Percentiles rank a stretch among this genome's conserved stretches.
Evolutionary conservation across 352 stramenopile species (phyloP).

Genomic region (Stramenopiles sp.): DNA sequence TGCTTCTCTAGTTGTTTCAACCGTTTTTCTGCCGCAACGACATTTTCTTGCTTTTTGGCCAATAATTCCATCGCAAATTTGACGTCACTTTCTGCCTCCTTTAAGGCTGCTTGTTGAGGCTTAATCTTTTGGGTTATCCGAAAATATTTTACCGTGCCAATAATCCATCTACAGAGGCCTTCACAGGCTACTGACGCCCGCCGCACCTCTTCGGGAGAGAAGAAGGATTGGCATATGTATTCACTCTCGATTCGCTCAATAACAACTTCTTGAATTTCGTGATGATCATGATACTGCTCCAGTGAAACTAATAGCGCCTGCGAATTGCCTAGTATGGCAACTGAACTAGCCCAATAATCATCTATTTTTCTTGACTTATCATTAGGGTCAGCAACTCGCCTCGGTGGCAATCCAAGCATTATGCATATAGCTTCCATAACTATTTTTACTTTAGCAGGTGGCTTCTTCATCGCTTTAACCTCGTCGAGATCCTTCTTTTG

Average conservation of each 20-base stretch:
- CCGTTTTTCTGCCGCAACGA: slow-evolving; percentile 42
- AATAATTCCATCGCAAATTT: not conserved
- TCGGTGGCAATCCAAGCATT: slow-evolving; percentile 39
- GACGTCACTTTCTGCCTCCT: slow-evolving; percentile 45
- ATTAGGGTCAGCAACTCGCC: not conserved
- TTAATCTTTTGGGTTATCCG: slow-evolving; percentile 82
- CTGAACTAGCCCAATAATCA: not conserved
- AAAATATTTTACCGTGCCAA: slow-evolving; percentile 84
- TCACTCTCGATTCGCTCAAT: not conserved
- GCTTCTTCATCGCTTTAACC: slow-evolving; percentile 74
- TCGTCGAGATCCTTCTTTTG: not conserved
- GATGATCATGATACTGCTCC: not conserved
- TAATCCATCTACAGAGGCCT: slow-evolving; percentile 72
- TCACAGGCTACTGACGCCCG: slow-evolving; percentile 75
- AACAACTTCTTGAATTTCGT: not conserved
- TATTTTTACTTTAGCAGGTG: slow-evolving; percentile 62
- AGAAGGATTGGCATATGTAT: slow-evolving; percentile 74
- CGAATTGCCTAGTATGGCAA: not conserved
- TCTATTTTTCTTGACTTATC: not conserved
- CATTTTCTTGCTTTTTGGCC: slow-evolving; percentile 29
- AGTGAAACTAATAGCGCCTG: not conserved
- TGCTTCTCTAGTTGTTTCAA: slow-evolving; percentile 30
- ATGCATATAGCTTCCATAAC: slow-evolving; percentile 84
- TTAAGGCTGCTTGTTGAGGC: slow-evolving; percentile 65
- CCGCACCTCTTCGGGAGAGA: slow-evolving; percentile 81